phyloP scores from a whole-genome alignment of 2,329 filamentous ascomycete species.

The Fusarium newnesense region DNA sequence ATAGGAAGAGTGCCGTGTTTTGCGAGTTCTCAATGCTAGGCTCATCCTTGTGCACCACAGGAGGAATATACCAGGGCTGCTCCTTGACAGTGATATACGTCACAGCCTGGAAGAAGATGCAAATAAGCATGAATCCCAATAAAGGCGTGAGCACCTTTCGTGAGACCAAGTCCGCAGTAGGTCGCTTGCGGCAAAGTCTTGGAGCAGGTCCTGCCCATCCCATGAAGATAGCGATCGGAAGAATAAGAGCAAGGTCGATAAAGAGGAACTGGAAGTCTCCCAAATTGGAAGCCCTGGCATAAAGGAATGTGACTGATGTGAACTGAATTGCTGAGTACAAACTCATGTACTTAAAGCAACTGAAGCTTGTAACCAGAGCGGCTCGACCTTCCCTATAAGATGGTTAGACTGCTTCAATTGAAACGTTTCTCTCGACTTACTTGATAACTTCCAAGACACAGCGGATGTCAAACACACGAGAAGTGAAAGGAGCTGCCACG shows the following conservation, averaged over 20 bases:
- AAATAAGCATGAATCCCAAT: constrained; percentile 87
- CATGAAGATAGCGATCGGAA: constrained; percentile 99
- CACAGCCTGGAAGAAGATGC: constrained; percentile 78
- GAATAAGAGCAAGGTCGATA: constrained; percentile 90
- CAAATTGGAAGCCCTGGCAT: constrained; percentile 91
- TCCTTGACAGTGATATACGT: constrained; percentile 78
- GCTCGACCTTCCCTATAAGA: constrained; percentile 82
- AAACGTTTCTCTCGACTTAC: constrained; percentile 52
- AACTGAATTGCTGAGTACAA: constrained; percentile 99
- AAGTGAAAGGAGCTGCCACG: constrained; percentile 97
- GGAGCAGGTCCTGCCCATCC: constrained; percentile 92
- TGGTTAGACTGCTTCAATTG: constrained; percentile 33
- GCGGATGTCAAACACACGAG: constrained; percentile 92
- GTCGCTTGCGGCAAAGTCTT: constrained; percentile 81
- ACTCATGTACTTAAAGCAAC: constrained; percentile 99
- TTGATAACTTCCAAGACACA: constrained; percentile 93
- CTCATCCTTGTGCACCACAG: constrained; percentile 78
- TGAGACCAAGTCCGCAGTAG: constrained; percentile 91
- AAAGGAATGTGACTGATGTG: constrained; percentile 95
- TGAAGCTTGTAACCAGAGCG: constrained; percentile 97
- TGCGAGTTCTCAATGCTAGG: constrained; percentile 91
- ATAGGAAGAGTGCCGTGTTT: constrained; percentile 89
- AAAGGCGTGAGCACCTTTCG: constrained; percentile 91
- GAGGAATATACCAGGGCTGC: constrained; percentile 89
- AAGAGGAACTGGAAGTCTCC: constrained; percentile 98